A percentile compares a stretch with the other conserved stretches of the same genome.
These are phyloP conservation scores for Schizosaccharomyces japonicus DNA, from an alignment of 805 yeast species.

Conservation along the genomic window DNA sequence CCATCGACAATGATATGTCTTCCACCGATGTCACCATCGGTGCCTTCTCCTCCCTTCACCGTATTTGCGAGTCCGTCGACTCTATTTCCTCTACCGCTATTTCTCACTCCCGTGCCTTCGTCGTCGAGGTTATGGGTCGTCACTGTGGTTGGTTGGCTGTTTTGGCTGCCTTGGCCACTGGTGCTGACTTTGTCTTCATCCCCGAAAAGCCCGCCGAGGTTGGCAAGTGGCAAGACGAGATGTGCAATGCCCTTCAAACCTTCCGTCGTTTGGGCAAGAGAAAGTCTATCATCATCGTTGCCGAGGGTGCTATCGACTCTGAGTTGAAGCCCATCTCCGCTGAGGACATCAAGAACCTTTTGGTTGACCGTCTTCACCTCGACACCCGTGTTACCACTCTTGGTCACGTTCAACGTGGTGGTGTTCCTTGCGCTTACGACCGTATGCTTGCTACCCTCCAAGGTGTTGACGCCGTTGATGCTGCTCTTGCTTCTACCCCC, in stretches of 20 bases:
- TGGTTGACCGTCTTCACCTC: constrained; percentile 53
- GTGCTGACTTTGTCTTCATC: constrained; percentile 81
- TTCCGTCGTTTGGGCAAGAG: constrained; percentile 77
- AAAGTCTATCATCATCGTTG: constrained; percentile 86
- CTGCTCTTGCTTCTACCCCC: constrained; percentile 70
- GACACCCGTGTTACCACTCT: constrained; percentile 88
- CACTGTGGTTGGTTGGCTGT: constrained; percentile 98
- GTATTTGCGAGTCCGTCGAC: constrained; percentile 85
- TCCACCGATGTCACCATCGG: constrained; percentile 92
- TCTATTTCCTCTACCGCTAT: constrained; percentile 94
- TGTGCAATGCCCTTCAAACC: constrained; percentile 27
- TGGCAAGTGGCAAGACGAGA: constrained; percentile 54
- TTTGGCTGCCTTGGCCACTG: constrained; percentile 91
- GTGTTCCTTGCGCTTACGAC: constrained; percentile 90
- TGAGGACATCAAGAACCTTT: constrained; percentile 55
- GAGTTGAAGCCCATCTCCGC: constrained; percentile 62
- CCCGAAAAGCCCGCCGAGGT: constrained; percentile 79
- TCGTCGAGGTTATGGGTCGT: constrained; percentile 96
- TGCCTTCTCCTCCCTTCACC: constrained; percentile 74
- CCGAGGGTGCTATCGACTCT: constrained; percentile 86
- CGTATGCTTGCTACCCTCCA: constrained; percentile 78
- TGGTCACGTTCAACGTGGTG: constrained; percentile 98
- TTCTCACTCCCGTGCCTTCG: constrained; percentile 92
- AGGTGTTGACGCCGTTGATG: constrained; percentile 93
- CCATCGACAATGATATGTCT: constrained; percentile 95